Base-by-base conservation (phyloP, 352 stramenopile species). In the Globisporangium spinosum region DNA sequence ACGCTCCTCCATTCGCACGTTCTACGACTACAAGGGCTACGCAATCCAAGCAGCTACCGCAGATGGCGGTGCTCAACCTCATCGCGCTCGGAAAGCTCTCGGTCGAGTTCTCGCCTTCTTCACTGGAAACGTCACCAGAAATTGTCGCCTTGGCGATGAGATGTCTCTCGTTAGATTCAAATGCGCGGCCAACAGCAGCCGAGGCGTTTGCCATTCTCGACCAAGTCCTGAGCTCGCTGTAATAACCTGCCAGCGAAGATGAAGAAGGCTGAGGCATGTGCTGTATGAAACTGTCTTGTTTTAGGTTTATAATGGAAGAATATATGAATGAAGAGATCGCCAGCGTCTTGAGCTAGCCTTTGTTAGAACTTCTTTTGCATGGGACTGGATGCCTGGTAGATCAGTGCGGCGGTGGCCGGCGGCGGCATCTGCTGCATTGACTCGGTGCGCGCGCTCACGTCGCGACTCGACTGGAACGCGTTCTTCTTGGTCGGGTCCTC, bases 401-500 rank as follows among this genome's bases (percentile, higher is more conserved):
- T 77, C 0, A 75, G 77, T 13, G 70, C 68, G 8, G 72, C 72
- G 40, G 74, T 82, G 12, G 62, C 56, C 2, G 74, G 38, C 49
- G 54, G 74, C 60, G 74, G 32, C 57, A 55, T 73, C 65, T 27
- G 68, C 64, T 23, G 59, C 29, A 43, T 56, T 40, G 38, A 25
- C 10, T 29, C 22, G 1, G n/a, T 15, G 60, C 32, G 60, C 27
- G 45, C 60, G 22, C 68, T 74, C 58, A 70, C 58, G 45, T 62
- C 65, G 23, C 67, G 72, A 17, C 35, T 67, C 32, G 72, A 70
- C 70, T 90, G 69, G 63, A 85, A 93, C n/a, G 83, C 83, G 70
- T 86, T 87, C 71, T 89, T 89, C 79, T 91, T 91, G 56, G 82
- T 82, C 15, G 85, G 82, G 0, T 82, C 85, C 45, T 93, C 83